These are phyloP conservation scores for Triticum turgidum DNA, from an alignment of 176 grass and related monocot genomes.

Conservation along the genomic window DNA sequence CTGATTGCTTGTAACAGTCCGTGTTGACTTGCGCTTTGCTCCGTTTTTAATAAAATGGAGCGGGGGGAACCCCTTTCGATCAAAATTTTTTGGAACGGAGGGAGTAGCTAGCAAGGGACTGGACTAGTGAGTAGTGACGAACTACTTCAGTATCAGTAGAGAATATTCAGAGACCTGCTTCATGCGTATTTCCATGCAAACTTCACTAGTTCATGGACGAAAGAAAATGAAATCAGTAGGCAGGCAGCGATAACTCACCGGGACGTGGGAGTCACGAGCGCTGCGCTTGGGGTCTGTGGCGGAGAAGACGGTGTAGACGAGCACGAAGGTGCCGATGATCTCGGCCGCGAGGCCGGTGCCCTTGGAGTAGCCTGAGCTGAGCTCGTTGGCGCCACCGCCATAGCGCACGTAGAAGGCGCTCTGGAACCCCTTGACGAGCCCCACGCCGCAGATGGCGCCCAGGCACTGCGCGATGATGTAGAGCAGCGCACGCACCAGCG, in stretches of 20 bases:
- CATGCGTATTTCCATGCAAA: conserved; percentile 14
- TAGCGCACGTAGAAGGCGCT: conserved; percentile 65
- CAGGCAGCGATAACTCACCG: conserved; percentile 52
- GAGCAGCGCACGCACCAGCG: conserved; percentile 70
- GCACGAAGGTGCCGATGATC: conserved; percentile 98
- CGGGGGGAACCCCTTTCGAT: too few species aligned
- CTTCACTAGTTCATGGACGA: background rate
- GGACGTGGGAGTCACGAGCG: conserved; percentile 87
- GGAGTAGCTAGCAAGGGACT: background rate
- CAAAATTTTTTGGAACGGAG: too few species aligned
- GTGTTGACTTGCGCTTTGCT: too few species aligned
- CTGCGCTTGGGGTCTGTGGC: conserved; percentile 98
- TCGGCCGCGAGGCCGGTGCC: conserved; percentile 88
- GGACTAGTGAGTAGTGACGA: background rate
- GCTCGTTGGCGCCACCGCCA: conserved; percentile 83
- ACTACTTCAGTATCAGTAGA: background rate
- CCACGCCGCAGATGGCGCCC: conserved; percentile 84
- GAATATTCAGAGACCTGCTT: background rate
- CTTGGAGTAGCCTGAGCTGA: conserved; percentile 60
- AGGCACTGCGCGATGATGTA: conserved; percentile 92
- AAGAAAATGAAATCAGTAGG: background rate
- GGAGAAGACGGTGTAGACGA: conserved; percentile 99
- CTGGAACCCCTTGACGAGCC: conserved; percentile 91
- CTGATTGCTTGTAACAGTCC: too few species aligned
- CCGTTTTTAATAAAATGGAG: too few species aligned